phyloP scores from a whole-genome alignment of 148 eudicot species.

The Camellia japonica region DNA sequence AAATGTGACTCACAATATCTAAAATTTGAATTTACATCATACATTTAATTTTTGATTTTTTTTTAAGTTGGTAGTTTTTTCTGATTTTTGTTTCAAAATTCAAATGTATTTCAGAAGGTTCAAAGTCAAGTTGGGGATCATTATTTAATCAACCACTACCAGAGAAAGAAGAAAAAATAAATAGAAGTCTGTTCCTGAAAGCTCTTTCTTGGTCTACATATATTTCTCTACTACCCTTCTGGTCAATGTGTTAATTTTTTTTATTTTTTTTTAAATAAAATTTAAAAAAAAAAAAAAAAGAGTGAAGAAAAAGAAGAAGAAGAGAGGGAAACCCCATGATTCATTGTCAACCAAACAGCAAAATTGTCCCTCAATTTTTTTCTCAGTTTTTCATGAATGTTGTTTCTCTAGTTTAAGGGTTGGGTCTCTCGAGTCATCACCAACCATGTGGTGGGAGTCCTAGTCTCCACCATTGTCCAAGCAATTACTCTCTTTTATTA shows the following conservation, averaged over 20 bases:
- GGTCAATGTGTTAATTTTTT: background rate
- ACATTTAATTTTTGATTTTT: no score
- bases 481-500: background rate
- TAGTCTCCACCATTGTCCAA: background rate
- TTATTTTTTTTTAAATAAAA: no score
- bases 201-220: background rate
- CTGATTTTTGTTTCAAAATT: background rate
- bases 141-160: background rate
- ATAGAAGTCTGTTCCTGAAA: background rate
- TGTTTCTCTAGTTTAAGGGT: background rate
- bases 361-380: slow-evolving; percentile 14
- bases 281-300: background rate
- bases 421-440: background rate
- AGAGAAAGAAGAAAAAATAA: background rate
- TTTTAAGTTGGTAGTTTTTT: background rate
- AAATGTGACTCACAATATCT: no score
- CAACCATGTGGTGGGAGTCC: slow-evolving; percentile 7
- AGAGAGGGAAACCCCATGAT: slow-evolving; percentile 10
- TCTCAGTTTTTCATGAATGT: slow-evolving; percentile 16
- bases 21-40: no score
- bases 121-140: background rate
- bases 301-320: background rate
- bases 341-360: slow-evolving; percentile 17
- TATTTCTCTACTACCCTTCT: background rate
- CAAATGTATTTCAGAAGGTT: background rate